These are phyloP conservation scores for Rhynchospora tenuis DNA, from an alignment of 176 grass and related monocot species.

Conservation along the genomic window DNA sequence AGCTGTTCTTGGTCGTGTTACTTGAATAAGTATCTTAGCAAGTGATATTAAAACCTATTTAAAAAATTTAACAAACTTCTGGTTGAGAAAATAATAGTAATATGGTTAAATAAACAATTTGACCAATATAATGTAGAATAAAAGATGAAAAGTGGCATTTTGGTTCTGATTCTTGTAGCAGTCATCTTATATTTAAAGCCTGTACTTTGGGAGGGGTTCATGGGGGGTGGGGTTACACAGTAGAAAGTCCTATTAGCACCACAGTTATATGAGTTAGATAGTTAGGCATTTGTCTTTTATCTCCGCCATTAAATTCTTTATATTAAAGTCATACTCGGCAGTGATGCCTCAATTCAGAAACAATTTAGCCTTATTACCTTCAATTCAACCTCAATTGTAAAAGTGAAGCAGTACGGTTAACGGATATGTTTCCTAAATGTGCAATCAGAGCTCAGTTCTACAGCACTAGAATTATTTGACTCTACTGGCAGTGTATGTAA, in stretches of 20 bases:
- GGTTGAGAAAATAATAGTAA: not conserved
- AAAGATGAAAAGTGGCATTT: not conserved
- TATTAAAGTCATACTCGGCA: not conserved
- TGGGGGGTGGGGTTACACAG: not conserved
- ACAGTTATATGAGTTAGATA: not conserved
- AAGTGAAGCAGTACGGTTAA: too few species aligned
- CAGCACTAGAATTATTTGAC: not conserved
- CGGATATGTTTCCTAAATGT: too few species aligned
- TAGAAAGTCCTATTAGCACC: not conserved
- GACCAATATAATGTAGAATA: not conserved
- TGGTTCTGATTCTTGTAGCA: too few species aligned
- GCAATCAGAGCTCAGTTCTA: not conserved
- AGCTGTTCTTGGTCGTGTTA: conserved; percentile 80
- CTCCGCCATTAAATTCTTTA: not conserved
- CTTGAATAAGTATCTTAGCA: conserved; percentile 97
- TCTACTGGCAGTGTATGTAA: not conserved
- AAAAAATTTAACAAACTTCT: not conserved
- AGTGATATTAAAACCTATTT: conserved; percentile 81
- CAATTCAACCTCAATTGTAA: too few species aligned
- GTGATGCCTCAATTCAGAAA: not conserved
- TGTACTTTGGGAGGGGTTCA: too few species aligned
- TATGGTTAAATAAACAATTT: not conserved
- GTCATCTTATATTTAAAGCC: too few species aligned
- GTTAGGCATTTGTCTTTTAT: not conserved
- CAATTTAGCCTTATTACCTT: too few species aligned